These are phyloP conservation scores for Tetradesmus lagerheimii DNA, from an alignment of 139 green algal species.

Conservation along the genomic window DNA sequence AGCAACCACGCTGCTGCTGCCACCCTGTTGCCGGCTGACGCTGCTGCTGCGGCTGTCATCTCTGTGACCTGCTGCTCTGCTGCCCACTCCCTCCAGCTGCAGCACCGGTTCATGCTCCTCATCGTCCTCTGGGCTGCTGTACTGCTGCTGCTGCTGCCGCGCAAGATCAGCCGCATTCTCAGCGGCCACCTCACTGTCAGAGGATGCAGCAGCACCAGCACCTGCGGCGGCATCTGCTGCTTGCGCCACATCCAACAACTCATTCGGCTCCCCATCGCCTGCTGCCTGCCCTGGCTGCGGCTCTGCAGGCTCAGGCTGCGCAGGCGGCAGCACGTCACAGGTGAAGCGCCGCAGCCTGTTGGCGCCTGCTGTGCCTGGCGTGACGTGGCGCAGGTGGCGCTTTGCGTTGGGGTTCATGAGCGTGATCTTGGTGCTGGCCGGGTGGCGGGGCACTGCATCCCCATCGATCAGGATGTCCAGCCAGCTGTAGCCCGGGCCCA, in stretches of 20 bases:
- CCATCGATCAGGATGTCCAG: slow-evolving; percentile 74
- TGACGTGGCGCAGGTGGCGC: slow-evolving; percentile 81
- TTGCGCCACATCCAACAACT: background rate
- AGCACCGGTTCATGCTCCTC: background rate
- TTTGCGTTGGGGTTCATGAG: slow-evolving; percentile 66
- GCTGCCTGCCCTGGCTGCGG: background rate
- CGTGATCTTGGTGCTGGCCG: slow-evolving; percentile 76
- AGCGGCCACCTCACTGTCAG: background rate
- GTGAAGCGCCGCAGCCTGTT: slow-evolving; percentile 26
- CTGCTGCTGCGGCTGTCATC: slow-evolving; percentile 21
- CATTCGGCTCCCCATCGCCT: background rate
- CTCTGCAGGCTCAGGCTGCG: background rate
- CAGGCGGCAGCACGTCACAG: slow-evolving; percentile 43
- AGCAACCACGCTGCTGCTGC: slow-evolving; percentile 26
- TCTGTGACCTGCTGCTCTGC: background rate
- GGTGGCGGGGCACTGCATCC: slow-evolving; percentile 62
- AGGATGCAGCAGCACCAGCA: background rate
- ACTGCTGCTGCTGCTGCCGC: background rate
- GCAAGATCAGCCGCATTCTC: background rate
- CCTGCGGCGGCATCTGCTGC: background rate
- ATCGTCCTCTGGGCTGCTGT: background rate
- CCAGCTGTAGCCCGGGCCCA: slow-evolving; percentile 71
- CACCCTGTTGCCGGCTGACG: background rate
- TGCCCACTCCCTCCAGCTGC: background rate
- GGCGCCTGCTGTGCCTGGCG: slow-evolving; percentile 45